These are phyloP conservation scores for Saccharomyces hybrid DNA, from an alignment of 1,139 yeast genomes.

Conservation along the genomic window DNA sequence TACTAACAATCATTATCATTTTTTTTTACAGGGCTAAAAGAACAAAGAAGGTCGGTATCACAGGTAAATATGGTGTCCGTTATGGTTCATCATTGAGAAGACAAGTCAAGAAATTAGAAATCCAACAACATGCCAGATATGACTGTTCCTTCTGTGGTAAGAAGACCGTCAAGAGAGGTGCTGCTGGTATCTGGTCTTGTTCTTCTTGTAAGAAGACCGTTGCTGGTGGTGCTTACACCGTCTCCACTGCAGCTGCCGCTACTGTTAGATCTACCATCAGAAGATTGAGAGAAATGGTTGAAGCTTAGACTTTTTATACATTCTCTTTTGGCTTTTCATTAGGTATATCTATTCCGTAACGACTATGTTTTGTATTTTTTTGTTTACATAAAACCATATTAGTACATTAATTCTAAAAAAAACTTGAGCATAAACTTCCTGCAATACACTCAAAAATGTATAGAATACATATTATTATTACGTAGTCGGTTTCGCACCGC, in stretches of 20 bases:
- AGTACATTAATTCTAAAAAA: background rate
- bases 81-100: conserved; percentile 99
- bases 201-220: conserved; percentile 89
- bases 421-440: background rate
- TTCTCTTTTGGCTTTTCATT: background rate
- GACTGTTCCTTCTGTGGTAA: conserved; percentile 99
- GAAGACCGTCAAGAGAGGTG: conserved; percentile 95
- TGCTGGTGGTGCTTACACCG: conserved; percentile 99
- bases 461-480: too few relatives aligned
- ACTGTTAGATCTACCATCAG: conserved; percentile 99
- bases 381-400: background rate
- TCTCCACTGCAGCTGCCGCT: conserved; percentile 99
- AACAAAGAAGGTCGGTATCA: conserved; percentile 99
- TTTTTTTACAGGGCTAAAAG: conserved; percentile 76
- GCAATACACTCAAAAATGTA: too few relatives aligned
- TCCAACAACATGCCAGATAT: conserved; percentile 98
- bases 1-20: background rate
- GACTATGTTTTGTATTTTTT: background rate
- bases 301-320: conserved; percentile 55
- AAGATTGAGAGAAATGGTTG: conserved; percentile 99
- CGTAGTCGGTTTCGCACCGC: background rate
- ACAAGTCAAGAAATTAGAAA: conserved; percentile 98
- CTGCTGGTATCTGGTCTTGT: conserved; percentile 99
- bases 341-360: background rate
- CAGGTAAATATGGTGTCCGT: conserved; percentile 99